Evolutionary conservation across 768 basidiomycete genomes (phyloP).

Genomic region (Lyophyllum atratum): DNA sequence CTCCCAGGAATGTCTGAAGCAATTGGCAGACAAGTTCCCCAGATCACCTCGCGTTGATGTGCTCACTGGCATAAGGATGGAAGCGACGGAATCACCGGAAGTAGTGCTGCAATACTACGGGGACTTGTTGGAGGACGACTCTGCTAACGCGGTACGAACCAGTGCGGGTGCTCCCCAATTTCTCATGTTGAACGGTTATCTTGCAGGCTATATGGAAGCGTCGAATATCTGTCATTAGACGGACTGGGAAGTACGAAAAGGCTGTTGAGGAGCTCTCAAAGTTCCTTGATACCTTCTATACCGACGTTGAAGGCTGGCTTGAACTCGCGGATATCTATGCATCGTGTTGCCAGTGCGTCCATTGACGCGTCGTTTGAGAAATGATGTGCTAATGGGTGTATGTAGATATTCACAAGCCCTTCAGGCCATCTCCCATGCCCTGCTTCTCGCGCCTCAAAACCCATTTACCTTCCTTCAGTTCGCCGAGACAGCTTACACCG

Average conservation of each 20-base stretch:
- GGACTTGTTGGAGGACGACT: constrained; percentile 61
- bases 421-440: constrained; percentile 77
- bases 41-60: constrained; percentile 79
- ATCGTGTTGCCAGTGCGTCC: constrained; percentile 68
- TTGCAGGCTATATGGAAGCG: constrained; percentile 77
- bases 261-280: constrained; percentile 72
- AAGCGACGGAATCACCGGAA: constrained; percentile 60
- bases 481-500: constrained; percentile 87
- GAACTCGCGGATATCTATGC: constrained; percentile 83
- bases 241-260: constrained; percentile 60
- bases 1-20: constrained; percentile 60
- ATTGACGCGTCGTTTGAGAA: background rate
- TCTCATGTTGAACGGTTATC: background rate
- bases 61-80: constrained; percentile 77
- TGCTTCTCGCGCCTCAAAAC: constrained; percentile 84
- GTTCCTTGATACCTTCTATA: constrained; percentile 86
- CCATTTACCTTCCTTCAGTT: constrained; percentile 82
- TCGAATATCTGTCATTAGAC: constrained; percentile 71
- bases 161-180: background rate
- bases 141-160: constrained; percentile 67
- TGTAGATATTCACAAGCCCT: constrained; percentile 72
- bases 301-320: constrained; percentile 86
- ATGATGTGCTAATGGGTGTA: background rate
- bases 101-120: constrained; percentile 67
- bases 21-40: constrained; percentile 68